These are phyloP conservation scores for Endothia cerciana DNA, from an alignment of 2,329 filamentous ascomycete species.

Conservation along the genomic window DNA sequence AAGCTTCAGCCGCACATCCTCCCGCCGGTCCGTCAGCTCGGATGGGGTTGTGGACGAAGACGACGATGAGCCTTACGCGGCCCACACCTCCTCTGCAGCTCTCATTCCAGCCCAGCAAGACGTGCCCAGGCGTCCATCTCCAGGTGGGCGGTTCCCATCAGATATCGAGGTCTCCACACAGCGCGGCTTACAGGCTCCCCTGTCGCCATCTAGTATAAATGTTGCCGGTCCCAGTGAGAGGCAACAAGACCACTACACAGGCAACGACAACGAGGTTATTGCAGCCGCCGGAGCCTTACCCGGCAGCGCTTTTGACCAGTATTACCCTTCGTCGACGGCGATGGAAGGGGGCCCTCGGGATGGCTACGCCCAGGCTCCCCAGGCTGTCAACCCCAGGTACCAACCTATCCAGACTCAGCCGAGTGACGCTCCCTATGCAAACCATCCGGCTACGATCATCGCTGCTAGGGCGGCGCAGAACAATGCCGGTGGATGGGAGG, in stretches of 20 bases:
- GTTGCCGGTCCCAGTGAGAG: slow-evolving; percentile 56
- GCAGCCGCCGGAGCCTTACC: slow-evolving; percentile 62
- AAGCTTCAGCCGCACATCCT: slow-evolving; percentile 69
- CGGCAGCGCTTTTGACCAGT: slow-evolving; percentile 45
- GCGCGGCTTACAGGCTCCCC: slow-evolving; percentile 78
- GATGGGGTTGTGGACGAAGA: slow-evolving; percentile 80
- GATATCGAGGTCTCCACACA: slow-evolving; percentile 81
- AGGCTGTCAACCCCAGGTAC: slow-evolving; percentile 47
- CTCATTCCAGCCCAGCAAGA: slow-evolving; percentile 52
- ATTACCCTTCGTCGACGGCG: slow-evolving; percentile 33
- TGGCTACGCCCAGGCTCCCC: slow-evolving; percentile 1
- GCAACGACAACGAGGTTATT: slow-evolving; percentile 61
- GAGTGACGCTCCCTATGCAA: slow-evolving; percentile 16
- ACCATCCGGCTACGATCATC: slow-evolving; percentile 18
- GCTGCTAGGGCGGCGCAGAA: slow-evolving; percentile 9
- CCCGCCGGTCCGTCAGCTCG: slow-evolving; percentile 66
- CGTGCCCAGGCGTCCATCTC: slow-evolving; percentile 71
- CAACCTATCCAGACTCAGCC: slow-evolving; percentile 41
- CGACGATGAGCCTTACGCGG: slow-evolving; percentile 66
- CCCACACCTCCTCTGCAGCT: slow-evolving; percentile 57
- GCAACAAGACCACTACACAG: slow-evolving; percentile 41
- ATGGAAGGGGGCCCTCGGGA: slow-evolving; percentile 25
- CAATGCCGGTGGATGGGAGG: neutral
- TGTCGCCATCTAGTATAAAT: slow-evolving; percentile 81
- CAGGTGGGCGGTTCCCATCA: slow-evolving; percentile 96